phyloP scores from a whole-genome alignment of 441 rosid species.

The Codiaeum variegatum region DNA sequence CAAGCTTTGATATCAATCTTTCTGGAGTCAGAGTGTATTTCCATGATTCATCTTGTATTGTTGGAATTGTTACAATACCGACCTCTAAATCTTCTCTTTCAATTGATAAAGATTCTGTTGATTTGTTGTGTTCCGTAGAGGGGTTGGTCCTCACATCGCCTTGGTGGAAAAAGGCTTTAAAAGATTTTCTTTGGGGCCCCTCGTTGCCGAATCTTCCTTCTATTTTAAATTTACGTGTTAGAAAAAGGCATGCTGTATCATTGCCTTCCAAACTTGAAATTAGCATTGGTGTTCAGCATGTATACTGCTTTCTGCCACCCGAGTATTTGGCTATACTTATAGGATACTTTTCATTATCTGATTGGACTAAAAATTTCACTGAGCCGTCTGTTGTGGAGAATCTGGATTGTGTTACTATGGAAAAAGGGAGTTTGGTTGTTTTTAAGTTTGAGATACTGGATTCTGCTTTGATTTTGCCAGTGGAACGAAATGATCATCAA shows the following conservation, averaged over 20 bases:
- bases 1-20: conserved; percentile 46
- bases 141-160: conserved; percentile 73
- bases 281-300: conserved; percentile 83
- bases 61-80: conserved; percentile 68
- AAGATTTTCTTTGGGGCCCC: conserved; percentile 75
- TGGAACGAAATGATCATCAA: conserved; percentile 43
- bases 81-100: conserved; percentile 43
- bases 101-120: conserved; percentile 45
- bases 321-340: conserved; percentile 76
- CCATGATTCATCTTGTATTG: conserved; percentile 74
- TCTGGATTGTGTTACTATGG: conserved; percentile 22
- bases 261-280: conserved; percentile 63
- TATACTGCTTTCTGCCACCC: conserved; percentile 65
- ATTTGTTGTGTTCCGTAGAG: conserved; percentile 64
- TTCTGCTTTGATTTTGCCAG: conserved; percentile 59
- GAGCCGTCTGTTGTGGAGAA: conserved; percentile 34
- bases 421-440: conserved; percentile 31
- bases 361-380: conserved; percentile 54
- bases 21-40: conserved; percentile 61
- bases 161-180: conserved; percentile 52
- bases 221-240: conserved; percentile 62
- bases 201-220: conserved; percentile 50
- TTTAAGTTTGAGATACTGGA: conserved; percentile 82
- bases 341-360: conserved; percentile 85
- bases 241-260: conserved; percentile 43